Base-by-base conservation (phyloP, 2,329 filamentous ascomycete species). In the Colletotrichum lindemuthianum region DNA sequence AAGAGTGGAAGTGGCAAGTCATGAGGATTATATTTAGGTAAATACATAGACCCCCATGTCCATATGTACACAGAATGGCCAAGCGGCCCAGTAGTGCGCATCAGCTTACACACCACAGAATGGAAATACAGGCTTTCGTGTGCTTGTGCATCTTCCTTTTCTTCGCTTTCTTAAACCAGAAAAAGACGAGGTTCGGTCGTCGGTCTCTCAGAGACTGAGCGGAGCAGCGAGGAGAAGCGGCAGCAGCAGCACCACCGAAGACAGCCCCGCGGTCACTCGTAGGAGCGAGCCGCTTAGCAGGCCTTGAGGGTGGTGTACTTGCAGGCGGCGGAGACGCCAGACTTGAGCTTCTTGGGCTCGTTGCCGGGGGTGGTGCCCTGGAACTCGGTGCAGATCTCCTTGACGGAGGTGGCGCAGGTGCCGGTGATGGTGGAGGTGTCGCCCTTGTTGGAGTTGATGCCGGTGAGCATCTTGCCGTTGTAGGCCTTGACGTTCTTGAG, bases 391-490 rank as follows among this genome's bases (percentile, higher is more conserved):
- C 66, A 68, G 51, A 68, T 48, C 51, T 68, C 57, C 66, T 68
- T 66, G 55, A 65, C 55, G 63, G 63, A 57, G 63, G 66, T 57
- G 59, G 63, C 59, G 55, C 66, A 68, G 41, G 63, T 63, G 55
- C 52, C 49, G 51, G 63, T 63, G 66, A 68, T 68, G 59, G 63
- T 63, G 51, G 66, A 41, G 58, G 53, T 56, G 55, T 68, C 66
- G 12, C 66, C 66, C 58, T 63, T 63, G 66, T 68, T 68, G 55
- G 63, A 66, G 66, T 68, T 68, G 66, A 68, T 66, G 51, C 66
- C 66, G 51, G 58, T 58, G 61, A 67, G 63, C 53, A 67, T 57
- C 57, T 67, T 66, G 57, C 65, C 65, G 61, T 67, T 67, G 65
- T 50, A 66, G 63, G 66, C 63, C 59, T 64, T 68, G 54, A 68